Percentiles rank a stretch among this genome's conserved stretches.
Evolutionary conservation across 768 basidiomycete species (phyloP).

Genomic region (Trametes cingulata): DNA sequence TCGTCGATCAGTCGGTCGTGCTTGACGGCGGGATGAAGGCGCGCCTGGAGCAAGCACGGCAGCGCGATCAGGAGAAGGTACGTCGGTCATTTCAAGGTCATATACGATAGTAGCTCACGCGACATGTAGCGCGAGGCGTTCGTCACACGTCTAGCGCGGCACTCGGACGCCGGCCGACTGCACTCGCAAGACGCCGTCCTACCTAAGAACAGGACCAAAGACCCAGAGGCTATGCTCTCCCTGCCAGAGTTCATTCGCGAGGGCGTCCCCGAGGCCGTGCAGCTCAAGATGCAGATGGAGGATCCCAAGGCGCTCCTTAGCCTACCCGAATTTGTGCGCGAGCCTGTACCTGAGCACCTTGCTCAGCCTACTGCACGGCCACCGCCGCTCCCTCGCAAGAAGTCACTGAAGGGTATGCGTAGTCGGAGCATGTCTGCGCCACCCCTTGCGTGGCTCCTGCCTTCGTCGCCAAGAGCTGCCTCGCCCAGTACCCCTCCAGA

Average conservation of each 20-base stretch:
- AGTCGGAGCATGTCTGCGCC: constrained; percentile 40
- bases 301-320: constrained; percentile 35
- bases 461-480: constrained; percentile 20
- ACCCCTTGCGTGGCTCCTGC: constrained; percentile 33
- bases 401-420: constrained; percentile 28
- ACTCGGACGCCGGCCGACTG: constrained; percentile 73
- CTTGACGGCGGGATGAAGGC: constrained; percentile 62
- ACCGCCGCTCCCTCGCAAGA: constrained; percentile 43
- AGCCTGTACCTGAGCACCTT: constrained; percentile 36
- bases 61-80: constrained; percentile 67
- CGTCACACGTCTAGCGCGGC: constrained; percentile 69
- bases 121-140: constrained; percentile 64
- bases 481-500: constrained; percentile 14
- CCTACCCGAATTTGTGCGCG: constrained; percentile 51
- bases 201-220: constrained; percentile 18
- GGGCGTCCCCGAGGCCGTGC: constrained; percentile 27
- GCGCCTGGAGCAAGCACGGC: constrained; percentile 53
- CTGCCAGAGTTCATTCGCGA: constrained; percentile 47
- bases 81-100: constrained; percentile 1
- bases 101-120: background rate
- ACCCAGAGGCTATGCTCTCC: constrained; percentile 45
- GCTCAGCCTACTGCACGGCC: constrained; percentile 50
- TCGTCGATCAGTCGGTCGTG: constrained; percentile 70
- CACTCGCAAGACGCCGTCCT: constrained; percentile 74
- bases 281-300: constrained; percentile 30